These are phyloP conservation scores for Saccharomyces hybrid DNA, from an alignment of 1,139 yeast genomes.

Conservation along the genomic window DNA sequence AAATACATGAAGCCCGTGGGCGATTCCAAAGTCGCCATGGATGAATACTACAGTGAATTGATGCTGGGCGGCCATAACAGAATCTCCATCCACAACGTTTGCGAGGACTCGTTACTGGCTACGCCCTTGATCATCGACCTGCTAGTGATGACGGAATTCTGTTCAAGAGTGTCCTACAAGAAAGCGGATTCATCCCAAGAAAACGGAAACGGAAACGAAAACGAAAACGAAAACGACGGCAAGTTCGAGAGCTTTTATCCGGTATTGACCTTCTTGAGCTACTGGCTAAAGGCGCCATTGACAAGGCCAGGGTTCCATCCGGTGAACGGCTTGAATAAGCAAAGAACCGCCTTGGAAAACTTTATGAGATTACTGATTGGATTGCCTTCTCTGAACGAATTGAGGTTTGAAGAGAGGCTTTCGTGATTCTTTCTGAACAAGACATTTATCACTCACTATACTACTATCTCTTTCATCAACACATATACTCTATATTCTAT, in stretches of 20 bases:
- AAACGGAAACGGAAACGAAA: slow-evolving; percentile 28
- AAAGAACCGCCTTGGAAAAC: slow-evolving; percentile 87
- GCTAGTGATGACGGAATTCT: slow-evolving; percentile 83
- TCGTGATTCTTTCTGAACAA: slow-evolving; percentile 9
- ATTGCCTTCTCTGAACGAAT: slow-evolving; percentile 80
- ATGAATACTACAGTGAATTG: slow-evolving; percentile 91
- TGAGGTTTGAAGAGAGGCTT: slow-evolving; percentile 89
- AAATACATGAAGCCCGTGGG: slow-evolving; percentile 93
- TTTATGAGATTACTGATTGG: slow-evolving; percentile 86
- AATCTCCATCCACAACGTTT: slow-evolving; percentile 86
- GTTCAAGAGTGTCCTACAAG: slow-evolving; percentile 77
- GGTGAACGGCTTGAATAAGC: slow-evolving; percentile 90
- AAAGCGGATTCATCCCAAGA: slow-evolving; percentile 30
- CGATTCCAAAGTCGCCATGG: slow-evolving; percentile 97
- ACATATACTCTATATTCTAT: not conserved
- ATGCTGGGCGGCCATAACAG: slow-evolving; percentile 98
- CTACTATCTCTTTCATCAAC: not conserved
- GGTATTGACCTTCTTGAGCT: slow-evolving; percentile 78
- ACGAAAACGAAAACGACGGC: slow-evolving; percentile 27
- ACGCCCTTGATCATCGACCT: slow-evolving; percentile 91
- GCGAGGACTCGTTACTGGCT: slow-evolving; percentile 93
- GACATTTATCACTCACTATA: not conserved
- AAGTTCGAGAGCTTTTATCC: slow-evolving; percentile 66
- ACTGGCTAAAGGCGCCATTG: slow-evolving; percentile 96
- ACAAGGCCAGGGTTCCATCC: slow-evolving; percentile 88